Conservation (phyloP, 2,329 filamentous ascomycete species). For the Fusarium papillatum region DNA sequence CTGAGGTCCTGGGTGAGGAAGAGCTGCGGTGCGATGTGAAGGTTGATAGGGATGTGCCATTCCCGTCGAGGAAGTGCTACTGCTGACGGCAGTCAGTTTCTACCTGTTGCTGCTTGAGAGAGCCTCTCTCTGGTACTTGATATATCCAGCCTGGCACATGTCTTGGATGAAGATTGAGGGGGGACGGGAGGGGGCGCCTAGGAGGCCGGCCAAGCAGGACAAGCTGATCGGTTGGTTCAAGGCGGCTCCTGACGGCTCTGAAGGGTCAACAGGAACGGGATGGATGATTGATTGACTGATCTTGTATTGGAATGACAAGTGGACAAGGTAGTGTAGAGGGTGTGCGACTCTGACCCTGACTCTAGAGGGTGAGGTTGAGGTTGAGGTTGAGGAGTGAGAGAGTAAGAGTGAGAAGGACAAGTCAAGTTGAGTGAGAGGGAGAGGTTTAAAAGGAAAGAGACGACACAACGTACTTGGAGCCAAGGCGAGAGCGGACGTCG, state of each 20-base stretch:
- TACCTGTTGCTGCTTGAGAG: conserved; percentile 15
- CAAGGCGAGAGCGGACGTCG: conserved; percentile 67
- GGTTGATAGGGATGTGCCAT: conserved; percentile 69
- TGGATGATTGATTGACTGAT: background rate
- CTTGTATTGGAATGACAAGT: background rate
- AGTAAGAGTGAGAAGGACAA: conserved; percentile 8
- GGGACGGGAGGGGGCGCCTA: background rate
- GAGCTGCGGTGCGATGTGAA: conserved; percentile 58
- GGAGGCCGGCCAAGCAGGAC: background rate
- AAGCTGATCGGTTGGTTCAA: background rate
- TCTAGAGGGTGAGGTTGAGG: conserved; percentile 10
- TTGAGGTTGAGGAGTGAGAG: conserved; percentile 2
- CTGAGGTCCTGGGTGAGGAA: conserved; percentile 64
- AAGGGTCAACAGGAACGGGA: background rate
- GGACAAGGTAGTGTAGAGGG: conserved; percentile 3
- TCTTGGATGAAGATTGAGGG: background rate
- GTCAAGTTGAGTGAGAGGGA: conserved; percentile 1
- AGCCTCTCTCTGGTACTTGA: conserved; percentile 13
- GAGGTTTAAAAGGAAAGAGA: conserved; percentile 37
- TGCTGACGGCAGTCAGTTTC: conserved; percentile 48
- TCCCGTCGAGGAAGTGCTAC: conserved; percentile 64
- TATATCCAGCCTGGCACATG: conserved; percentile 19
- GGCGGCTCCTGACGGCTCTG: background rate
- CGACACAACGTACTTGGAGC: conserved; percentile 65
- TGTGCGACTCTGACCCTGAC: conserved; percentile 10